Conservation (phyloP, 306 rosid genomes). For the Dryas alaskensis region DNA sequence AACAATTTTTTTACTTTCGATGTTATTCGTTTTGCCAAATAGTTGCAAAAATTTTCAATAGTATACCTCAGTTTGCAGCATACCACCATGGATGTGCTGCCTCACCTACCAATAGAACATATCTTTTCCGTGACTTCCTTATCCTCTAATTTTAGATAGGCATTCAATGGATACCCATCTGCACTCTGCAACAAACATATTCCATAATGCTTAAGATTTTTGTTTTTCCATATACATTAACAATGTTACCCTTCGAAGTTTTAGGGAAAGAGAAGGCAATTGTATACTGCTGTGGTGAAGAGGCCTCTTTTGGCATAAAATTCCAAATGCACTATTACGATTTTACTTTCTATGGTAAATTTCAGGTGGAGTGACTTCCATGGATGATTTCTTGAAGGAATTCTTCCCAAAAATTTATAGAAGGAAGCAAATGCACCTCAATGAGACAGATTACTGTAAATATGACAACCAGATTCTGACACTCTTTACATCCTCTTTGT, state of each 20-base stretch:
- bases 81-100: slow-evolving; percentile 16
- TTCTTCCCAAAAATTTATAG: slow-evolving; percentile 71
- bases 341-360: slow-evolving; percentile 6
- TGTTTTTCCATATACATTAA: too few relatives aligned
- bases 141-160: not conserved
- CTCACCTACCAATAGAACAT: slow-evolving; percentile 19
- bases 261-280: not conserved
- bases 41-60: not conserved
- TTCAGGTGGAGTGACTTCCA: slow-evolving; percentile 89
- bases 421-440: slow-evolving; percentile 59
- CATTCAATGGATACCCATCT: not conserved
- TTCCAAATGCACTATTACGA: not conserved
- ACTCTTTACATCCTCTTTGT: slow-evolving; percentile 87
- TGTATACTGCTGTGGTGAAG: not conserved
- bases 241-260: not conserved
- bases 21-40: not conserved
- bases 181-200: not conserved
- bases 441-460: slow-evolving; percentile 86
- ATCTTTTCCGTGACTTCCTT: slow-evolving; percentile 2
- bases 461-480: slow-evolving; percentile 84
- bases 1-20: not conserved
- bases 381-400: slow-evolving; percentile 78
- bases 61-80: not conserved
- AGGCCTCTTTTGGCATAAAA: not conserved
- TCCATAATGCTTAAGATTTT: not conserved